A percentile compares a stretch with the other conserved stretches of the same genome.
Evolutionary conservation across 169 alveolate species (phyloP).

Genomic region (Cryptosporidium andersoni): DNA sequence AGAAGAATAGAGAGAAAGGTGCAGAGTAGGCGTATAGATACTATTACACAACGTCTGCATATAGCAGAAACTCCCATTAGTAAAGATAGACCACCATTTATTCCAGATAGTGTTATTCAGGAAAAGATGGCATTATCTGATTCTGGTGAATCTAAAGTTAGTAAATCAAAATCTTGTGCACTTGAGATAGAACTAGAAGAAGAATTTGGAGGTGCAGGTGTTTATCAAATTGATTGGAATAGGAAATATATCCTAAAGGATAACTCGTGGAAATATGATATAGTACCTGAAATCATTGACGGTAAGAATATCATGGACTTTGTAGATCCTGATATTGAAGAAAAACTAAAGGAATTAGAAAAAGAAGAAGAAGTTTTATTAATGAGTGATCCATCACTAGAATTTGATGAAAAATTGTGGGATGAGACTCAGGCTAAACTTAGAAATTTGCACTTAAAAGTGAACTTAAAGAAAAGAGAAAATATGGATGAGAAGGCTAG

Average conservation of each 20-base stretch:
- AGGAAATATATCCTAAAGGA: slow-evolving; percentile 86
- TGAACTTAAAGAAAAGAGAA: slow-evolving; percentile 54
- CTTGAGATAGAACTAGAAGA: slow-evolving; percentile 79
- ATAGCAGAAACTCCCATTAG: slow-evolving; percentile 77
- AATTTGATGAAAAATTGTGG: slow-evolving; percentile 69
- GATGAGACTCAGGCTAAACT: slow-evolving; percentile 39
- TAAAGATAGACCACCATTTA: slow-evolving; percentile 83
- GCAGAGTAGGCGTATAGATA: slow-evolving; percentile 77
- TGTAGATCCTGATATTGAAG: slow-evolving; percentile 95
- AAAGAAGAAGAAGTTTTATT: slow-evolving; percentile 93
- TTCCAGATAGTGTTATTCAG: slow-evolving; percentile 85
- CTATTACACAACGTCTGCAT: slow-evolving; percentile 80
- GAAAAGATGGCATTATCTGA: slow-evolving; percentile 55
- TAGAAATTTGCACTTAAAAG: slow-evolving; percentile 26
- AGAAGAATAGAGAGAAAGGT: slow-evolving; percentile 69
- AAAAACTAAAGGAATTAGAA: slow-evolving; percentile 92
- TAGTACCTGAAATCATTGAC: slow-evolving; percentile 95
- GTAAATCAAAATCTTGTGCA: slow-evolving; percentile 52
- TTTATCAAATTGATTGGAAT: slow-evolving; percentile 90
- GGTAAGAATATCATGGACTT: slow-evolving; percentile 98
- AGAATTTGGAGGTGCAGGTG: slow-evolving; percentile 98
- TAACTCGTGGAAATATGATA: slow-evolving; percentile 96
- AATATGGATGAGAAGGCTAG: slow-evolving; percentile 69
- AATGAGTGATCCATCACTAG: slow-evolving; percentile 80
- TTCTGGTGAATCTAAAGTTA: neutral